Conservation (phyloP, 2,329 filamentous ascomycete species). For the Cryphonectria naterciae region DNA sequence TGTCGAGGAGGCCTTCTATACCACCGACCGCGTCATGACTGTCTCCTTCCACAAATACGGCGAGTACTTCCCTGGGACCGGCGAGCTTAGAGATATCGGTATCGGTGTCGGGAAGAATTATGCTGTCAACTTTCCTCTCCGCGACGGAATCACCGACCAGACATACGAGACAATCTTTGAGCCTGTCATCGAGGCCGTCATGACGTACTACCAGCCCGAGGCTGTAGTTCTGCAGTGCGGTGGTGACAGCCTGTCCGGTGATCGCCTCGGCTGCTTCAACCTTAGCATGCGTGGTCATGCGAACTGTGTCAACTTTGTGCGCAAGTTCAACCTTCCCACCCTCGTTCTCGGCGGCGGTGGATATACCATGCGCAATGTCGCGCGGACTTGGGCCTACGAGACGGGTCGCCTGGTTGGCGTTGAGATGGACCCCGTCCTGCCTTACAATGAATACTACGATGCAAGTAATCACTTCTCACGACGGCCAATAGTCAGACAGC, state of each 20-base stretch:
- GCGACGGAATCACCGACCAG: constrained; percentile 87
- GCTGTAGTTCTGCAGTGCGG: constrained; percentile 96
- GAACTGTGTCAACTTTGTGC: constrained; percentile 90
- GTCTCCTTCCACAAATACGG: constrained; percentile 96
- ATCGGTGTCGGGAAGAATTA: constrained; percentile 89
- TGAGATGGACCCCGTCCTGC: constrained; percentile 79
- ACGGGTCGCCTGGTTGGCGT: constrained; percentile 87
- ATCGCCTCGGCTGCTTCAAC: constrained; percentile 95
- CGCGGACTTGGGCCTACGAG: constrained; percentile 95
- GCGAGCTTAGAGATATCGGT: constrained; percentile 83
- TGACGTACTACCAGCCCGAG: constrained; percentile 85
- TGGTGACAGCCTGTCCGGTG: constrained; percentile 90
- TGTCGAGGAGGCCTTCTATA: constrained; percentile 84
- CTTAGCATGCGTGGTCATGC: constrained; percentile 96
- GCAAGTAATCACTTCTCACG: constrained; percentile 43
- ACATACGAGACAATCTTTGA: constrained; percentile 93
- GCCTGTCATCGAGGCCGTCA: constrained; percentile 83
- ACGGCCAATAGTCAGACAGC: background rate
- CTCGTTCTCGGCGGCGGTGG: constrained; percentile 95
- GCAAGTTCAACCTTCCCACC: constrained; percentile 80
- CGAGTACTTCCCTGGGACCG: constrained; percentile 92
- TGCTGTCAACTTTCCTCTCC: constrained; percentile 86
- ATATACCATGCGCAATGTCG: constrained; percentile 97
- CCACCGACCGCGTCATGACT: constrained; percentile 83
- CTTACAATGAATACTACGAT: constrained; percentile 95